Evolutionary conservation across 1,139 yeast species (phyloP), one percentile per base, ranked within the genome.

Genomic region (Kodamaea sp.): DNA sequence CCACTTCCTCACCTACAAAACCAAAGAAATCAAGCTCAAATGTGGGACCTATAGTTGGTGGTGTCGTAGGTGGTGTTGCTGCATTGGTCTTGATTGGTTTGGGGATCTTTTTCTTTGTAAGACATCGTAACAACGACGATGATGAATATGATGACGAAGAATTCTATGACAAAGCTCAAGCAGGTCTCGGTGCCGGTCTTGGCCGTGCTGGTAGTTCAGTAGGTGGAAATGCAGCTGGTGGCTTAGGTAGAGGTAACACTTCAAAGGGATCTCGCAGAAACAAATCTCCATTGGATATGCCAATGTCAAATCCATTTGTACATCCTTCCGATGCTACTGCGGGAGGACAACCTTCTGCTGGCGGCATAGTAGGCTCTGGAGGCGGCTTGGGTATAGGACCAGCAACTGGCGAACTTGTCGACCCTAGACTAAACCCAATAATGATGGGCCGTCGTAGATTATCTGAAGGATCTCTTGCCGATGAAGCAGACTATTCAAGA

Each of bases 401-500:
- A 9, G 35, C 25, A 29, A 41, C 45, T 11, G 43, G 46, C 10
- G 67, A 57, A 24, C 55, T 67, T 38, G 60, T 60, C 5, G 78
- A 72, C 58, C 86, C 83, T 34, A 67, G 87, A 43, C 63, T 81
- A 45, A 79, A 81, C 54, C 85, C 87, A 2, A 70, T 77, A 34
- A 78, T 83, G 81, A 68, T 84, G 61, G 88, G 87, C 23, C 79
- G 86, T 57, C 75, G 88, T 45, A 70, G 94, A 46, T 65, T 84
- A 41, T 75, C 84, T 43, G 89, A 83, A 54, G 90, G 89, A 9
- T 76, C 85, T 22, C 68, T 84, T 45, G 90, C 88, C 9, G 94
- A 84, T 57, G 89, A 84, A 47, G 76, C 85, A 8, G 92, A 84
- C 57, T 84, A 84, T 61, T 74, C 84, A 35, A 70, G 89, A 49